Percentiles rank a stretch among this genome's conserved stretches.
These are phyloP conservation scores for Basidioascus undulatus DNA, from an alignment of 768 basidiomycete genomes.

Conservation along the genomic window DNA sequence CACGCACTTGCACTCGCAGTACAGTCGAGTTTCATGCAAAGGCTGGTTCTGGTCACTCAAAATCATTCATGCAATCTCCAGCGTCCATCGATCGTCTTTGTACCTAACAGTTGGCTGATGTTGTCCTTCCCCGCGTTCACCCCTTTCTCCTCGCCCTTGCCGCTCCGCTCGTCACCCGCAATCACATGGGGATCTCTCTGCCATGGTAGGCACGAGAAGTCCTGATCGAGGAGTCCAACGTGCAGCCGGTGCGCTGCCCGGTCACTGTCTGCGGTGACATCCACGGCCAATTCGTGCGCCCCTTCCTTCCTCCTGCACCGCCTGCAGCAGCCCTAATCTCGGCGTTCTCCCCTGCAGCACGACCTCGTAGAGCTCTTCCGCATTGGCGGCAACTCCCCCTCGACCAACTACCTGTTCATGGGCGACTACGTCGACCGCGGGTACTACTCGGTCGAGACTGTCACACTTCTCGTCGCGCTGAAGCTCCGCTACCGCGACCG, in stretches of 20 bases:
- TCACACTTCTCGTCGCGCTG: constrained; percentile 84
- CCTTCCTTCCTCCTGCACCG: constrained; percentile 1
- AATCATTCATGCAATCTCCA: too few relatives aligned
- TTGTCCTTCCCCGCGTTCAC: too few relatives aligned
- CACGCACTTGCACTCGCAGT: constrained; percentile 9
- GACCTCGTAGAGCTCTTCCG: constrained; percentile 97
- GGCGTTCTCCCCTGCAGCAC: constrained; percentile 33
- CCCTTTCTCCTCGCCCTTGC: neutral
- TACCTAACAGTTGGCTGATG: too few relatives aligned
- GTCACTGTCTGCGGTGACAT: constrained; percentile 99
- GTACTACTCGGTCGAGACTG: constrained; percentile 97
- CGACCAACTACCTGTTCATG: constrained; percentile 99
- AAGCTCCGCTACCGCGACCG: constrained; percentile 96
- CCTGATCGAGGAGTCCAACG: constrained; percentile 96
- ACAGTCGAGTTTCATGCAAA: constrained; percentile 4
- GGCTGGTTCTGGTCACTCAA: too few relatives aligned
- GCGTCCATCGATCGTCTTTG: too few relatives aligned
- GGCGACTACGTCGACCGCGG: constrained; percentile 98
- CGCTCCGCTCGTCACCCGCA: neutral
- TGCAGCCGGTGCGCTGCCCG: constrained; percentile 92
- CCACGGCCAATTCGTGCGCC: constrained; percentile 95
- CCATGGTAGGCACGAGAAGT: constrained; percentile 69
- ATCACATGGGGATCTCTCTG: too few relatives aligned
- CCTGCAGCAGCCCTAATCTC: neutral
- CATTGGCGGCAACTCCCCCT: constrained; percentile 93